phyloP scores from a whole-genome alignment of 768 basidiomycete species.

The Termitomyces titanicus region DNA sequence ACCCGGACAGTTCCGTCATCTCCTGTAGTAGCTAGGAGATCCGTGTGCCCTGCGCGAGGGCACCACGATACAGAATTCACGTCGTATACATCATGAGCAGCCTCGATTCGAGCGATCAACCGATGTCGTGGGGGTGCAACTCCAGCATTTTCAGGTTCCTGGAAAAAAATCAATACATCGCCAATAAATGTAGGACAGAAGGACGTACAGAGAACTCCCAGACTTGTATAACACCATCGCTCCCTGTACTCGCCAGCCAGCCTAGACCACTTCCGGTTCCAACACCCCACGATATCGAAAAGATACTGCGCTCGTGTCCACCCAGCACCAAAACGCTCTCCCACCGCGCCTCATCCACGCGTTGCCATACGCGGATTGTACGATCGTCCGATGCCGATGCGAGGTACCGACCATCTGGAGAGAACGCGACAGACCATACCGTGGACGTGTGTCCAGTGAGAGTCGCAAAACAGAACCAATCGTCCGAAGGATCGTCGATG shows the following conservation, averaged over 20 bases:
- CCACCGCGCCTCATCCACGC: constrained; percentile 59
- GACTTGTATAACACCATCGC: constrained; percentile 80
- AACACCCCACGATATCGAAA: constrained; percentile 70
- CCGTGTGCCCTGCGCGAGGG: constrained; percentile 55
- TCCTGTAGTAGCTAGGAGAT: constrained; percentile 75
- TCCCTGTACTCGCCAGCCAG: constrained; percentile 81
- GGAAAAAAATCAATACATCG: neutral
- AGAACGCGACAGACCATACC: constrained; percentile 88
- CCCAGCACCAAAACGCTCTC: constrained; percentile 55
- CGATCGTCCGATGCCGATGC: constrained; percentile 86
- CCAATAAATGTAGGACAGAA: constrained; percentile 1
- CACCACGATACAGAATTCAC: constrained; percentile 88
- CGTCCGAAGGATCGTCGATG: constrained; percentile 88
- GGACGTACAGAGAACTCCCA: constrained; percentile 68
- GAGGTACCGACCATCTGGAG: constrained; percentile 74
- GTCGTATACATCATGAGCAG: constrained; percentile 82
- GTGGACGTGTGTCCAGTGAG: constrained; percentile 81
- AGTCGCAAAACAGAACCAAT: constrained; percentile 88
- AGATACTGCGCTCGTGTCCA: constrained; percentile 74
- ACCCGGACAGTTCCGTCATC: constrained; percentile 83
- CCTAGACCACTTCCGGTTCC: constrained; percentile 54
- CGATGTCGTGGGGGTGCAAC: constrained; percentile 27
- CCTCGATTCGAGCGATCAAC: constrained; percentile 53
- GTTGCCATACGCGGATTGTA: constrained; percentile 83
- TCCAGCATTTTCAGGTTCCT: constrained; percentile 24